Evolutionary conservation across 306 rosid genomes (phyloP).

Genomic region (Vigna mungo): DNA sequence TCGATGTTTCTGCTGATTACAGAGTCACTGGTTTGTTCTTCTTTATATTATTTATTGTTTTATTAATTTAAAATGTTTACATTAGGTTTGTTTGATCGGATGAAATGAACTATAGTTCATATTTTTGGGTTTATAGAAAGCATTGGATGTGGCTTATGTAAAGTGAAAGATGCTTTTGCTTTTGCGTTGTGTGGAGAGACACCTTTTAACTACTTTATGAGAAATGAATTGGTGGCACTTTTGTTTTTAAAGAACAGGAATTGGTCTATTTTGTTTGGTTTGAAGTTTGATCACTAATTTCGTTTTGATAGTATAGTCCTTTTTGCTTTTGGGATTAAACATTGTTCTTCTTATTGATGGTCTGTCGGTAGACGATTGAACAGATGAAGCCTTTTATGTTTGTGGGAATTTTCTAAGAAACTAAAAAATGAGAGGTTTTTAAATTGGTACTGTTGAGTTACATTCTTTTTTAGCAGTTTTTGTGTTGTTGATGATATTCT

Average conservation of each 20-base stretch:
- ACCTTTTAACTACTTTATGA: conserved; percentile 26
- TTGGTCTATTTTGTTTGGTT: conserved; percentile 12
- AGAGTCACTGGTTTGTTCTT: conserved; percentile 68
- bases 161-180: conserved; percentile 1
- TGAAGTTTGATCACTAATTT: not conserved
- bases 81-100: not conserved
- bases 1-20: conserved; percentile 61
- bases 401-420: not conserved
- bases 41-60: not conserved
- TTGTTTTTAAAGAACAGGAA: not conserved
- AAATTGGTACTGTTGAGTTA: not conserved
- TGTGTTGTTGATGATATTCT: not conserved
- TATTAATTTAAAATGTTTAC: not conserved
- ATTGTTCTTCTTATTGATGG: not conserved
- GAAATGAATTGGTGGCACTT: not conserved
- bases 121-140: not conserved
- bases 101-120: not conserved
- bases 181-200: conserved; percentile 8
- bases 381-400: not conserved
- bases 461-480: not conserved
- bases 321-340: not conserved
- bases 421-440: not conserved
- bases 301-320: not conserved
- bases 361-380: not conserved
- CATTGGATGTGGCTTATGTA: not conserved